phyloP scores from a whole-genome alignment of 352 stramenopile genomes.

The Phytopythium montanum region DNA sequence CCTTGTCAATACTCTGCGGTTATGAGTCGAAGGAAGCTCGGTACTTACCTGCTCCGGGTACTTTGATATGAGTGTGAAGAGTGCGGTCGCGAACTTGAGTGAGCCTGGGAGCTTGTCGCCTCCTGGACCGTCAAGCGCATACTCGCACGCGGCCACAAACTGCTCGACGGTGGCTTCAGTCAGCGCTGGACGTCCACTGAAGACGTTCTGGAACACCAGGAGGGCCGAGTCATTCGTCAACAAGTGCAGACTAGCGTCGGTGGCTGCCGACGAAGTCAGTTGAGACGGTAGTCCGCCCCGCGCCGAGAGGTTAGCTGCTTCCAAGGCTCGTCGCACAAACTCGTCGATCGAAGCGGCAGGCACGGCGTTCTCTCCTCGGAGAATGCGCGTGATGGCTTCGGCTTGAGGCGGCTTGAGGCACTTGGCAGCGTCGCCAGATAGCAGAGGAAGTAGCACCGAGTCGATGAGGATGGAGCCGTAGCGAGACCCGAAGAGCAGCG shows the following conservation, averaged over 20 bases:
- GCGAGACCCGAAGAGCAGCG: constrained; percentile 42
- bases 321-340: constrained; percentile 35
- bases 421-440: constrained; percentile 16
- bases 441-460: constrained; percentile 49
- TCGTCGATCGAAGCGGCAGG: constrained; percentile 43
- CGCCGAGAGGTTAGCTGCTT: constrained; percentile 2
- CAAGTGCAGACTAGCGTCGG: constrained; percentile 17
- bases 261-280: neutral
- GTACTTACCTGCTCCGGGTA: constrained; percentile 33
- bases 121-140: constrained; percentile 30
- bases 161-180: constrained; percentile 37
- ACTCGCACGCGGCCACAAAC: constrained; percentile 41
- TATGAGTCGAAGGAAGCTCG: neutral
- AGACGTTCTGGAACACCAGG: constrained; percentile 69
- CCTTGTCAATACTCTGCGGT: neutral
- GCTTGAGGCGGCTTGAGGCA: constrained; percentile 45
- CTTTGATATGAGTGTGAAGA: constrained; percentile 65
- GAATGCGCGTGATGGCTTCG: constrained; percentile 65
- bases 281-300: constrained; percentile 1
- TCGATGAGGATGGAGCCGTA: constrained; percentile 44
- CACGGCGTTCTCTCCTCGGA: constrained; percentile 43
- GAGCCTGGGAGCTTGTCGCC: constrained; percentile 28
- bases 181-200: constrained; percentile 58
- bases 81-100: constrained; percentile 59
- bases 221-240: constrained; percentile 63